Conservation (phyloP, 495 filamentous ascomycete species). For the Aspergillus cavernicola region DNA sequence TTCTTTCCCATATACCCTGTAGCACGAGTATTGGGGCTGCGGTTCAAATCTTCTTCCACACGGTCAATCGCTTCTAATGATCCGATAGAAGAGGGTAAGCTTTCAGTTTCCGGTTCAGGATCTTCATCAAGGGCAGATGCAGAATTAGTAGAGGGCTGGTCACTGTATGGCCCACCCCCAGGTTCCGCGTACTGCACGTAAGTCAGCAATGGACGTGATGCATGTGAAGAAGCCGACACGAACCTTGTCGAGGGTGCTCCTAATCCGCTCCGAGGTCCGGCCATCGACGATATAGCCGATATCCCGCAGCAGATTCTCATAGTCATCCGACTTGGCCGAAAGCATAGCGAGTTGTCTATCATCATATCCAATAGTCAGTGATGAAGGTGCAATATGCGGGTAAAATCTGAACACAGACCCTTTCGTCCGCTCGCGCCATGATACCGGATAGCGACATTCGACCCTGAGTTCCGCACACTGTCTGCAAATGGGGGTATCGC, state of each 20-base stretch:
- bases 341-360: constrained; percentile 40
- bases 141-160: constrained; percentile 27
- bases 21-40: constrained; percentile 42
- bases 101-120: constrained; percentile 23
- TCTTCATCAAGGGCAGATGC: constrained; percentile 29
- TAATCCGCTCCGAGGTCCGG: constrained; percentile 36
- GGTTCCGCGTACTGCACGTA: constrained; percentile 15
- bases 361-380: constrained; percentile 13
- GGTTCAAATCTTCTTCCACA: constrained; percentile 59
- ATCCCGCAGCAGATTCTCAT: constrained; percentile 46
- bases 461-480: constrained; percentile 54
- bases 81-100: constrained; percentile 51
- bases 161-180: constrained; percentile 26
- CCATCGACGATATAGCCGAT: constrained; percentile 31
- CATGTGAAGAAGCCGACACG: not conserved
- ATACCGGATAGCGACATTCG: constrained; percentile 51
- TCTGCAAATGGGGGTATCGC: constrained; percentile 53
- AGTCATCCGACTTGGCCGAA: constrained; percentile 45
- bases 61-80: constrained; percentile 59
- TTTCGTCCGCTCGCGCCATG: constrained; percentile 56
- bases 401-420: constrained; percentile 23
- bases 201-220: not conserved
- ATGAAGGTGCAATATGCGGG: constrained; percentile 3
- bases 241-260: constrained; percentile 39
- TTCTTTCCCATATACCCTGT: constrained; percentile 65